Base-by-base conservation (phyloP, 768 basidiomycete species). In the Suillus lakei region DNA sequence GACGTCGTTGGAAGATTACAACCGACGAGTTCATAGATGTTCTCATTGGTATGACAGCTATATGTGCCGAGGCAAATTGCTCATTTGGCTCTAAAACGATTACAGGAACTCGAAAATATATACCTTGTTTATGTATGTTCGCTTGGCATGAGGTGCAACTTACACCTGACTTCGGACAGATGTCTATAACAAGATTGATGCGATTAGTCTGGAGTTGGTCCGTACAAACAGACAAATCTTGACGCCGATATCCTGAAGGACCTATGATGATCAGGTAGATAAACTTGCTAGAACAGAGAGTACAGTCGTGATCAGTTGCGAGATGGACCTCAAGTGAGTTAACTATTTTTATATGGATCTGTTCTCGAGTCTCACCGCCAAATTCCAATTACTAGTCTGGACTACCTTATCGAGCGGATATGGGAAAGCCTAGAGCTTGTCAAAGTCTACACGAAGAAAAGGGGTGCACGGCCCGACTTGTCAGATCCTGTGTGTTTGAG, bases 21-120 rank as follows among this genome's bases (percentile, higher is more conserved):
- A 92, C 91, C 5, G 97, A 98, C 74, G 95, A 99, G 75, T 98
- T 99, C 73, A 97, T 99, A 68, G 98, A 99, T 74, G 94, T 98
- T n/a, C 84, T 99, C 28, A 93, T 99, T 60, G 98, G 95, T 89
- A 71, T 41, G 73, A 63, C 15, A 60, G 23, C 21, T 59, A 10
- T 26, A 16, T 30, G 18, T 59, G 8, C 28, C 2, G 26, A 10
- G 26, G 3, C 18, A 0, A 28, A 30, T 63, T 23, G 44, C 21
- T 43, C 18, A 28, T 28, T 21, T 48, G 18, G 53, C 13, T 38
- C 15, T n/a, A 59, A 23, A 39, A 48, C 9, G 39, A 18, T 16
- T 62, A 43, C 69, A 93, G 93, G 93, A 26, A 96, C 92, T 8
- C 86, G 97, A 70, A 98, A 98, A 84, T 99, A 99, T 72, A 85